These are phyloP conservation scores for Ilex paraguariensis DNA, from an alignment of 305 asterid genomes.

Conservation along the genomic window DNA sequence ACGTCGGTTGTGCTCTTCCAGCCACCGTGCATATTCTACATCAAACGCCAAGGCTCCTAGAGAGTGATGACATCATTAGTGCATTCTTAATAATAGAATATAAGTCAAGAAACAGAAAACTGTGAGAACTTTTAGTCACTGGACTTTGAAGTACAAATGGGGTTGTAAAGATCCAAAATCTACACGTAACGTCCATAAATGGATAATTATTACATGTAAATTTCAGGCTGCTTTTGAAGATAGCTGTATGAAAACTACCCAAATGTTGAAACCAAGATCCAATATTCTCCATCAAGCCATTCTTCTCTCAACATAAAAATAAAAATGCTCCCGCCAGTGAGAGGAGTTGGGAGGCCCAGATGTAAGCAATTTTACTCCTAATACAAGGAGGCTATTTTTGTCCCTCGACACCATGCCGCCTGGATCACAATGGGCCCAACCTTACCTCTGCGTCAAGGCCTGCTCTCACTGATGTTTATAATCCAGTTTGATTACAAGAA, in stretches of 20 bases:
- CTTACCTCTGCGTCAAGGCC: background rate
- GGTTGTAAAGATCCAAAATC: background rate
- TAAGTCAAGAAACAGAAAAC: too few relatives aligned
- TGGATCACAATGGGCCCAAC: background rate
- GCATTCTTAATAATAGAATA: too few relatives aligned
- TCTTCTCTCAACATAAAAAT: background rate
- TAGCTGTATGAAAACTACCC: background rate
- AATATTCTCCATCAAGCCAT: background rate
- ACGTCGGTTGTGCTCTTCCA: constrained; percentile 65
- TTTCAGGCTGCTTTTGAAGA: background rate
- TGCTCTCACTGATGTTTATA: background rate
- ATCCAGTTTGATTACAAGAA: too few relatives aligned
- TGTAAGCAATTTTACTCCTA: too few relatives aligned
- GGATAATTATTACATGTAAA: background rate
- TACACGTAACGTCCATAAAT: background rate
- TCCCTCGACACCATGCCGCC: background rate
- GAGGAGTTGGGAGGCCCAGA: too few relatives aligned
- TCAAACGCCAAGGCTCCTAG: constrained; percentile 70
- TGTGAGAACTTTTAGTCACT: background rate
- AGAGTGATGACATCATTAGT: constrained; percentile 5
- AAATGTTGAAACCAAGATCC: background rate
- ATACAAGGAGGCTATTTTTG: too few relatives aligned
- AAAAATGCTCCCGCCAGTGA: background rate
- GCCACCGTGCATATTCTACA: constrained; percentile 71
- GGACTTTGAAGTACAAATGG: background rate